Base-by-base conservation (phyloP, 306 rosid species). In the Quercus variabilis region DNA sequence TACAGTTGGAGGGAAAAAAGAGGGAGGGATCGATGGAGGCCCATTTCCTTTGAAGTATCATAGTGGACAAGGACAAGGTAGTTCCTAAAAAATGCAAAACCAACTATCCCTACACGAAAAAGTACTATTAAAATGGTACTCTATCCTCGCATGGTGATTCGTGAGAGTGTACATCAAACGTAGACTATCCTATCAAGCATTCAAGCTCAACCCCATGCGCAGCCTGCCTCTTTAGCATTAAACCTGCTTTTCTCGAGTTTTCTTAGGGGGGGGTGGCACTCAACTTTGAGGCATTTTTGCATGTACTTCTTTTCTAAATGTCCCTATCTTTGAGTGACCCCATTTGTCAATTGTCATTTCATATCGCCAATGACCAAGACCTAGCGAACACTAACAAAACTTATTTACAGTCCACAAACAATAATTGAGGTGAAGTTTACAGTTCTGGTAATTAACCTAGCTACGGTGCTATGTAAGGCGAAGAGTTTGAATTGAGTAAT, bases 381-480 rank as follows among this genome's bases (percentile, higher is more conserved):
- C 59, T 49, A n/a, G 65, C n/a, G 82, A 74, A 78, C 81, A 80
- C 82, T 79, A 57, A 43, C 80, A 19, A 4, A 75, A 65, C 92
- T 2, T 41, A 7, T 89, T 87, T 86, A 60, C 63, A 3, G 62
- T 84, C 75, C 83, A 80, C 30, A 78, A 55, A 80, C 85, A 85
- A 86, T 88, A 84, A 85, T 84, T 85, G 91, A 83, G 87, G 58
- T 75, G 59, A 76, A 60, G 11, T 17, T 71, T 74, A 18, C 81
- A n/a, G 31, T 62, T 71, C 18, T 9, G 79, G 83, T 52, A 75
- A 74, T 35, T 38, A 38, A 38, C 46, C 46, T 38, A 38, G 11
- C 70, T 30, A 5, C 30, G 3, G 20, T 64, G 70, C 43, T 13
- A 15, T 15, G 19, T 26, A 62, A 62, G 68, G 5, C 15, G 54